Conservation (phyloP, 2,329 filamentous ascomycete species). For the Colletotrichum aenigma region DNA sequence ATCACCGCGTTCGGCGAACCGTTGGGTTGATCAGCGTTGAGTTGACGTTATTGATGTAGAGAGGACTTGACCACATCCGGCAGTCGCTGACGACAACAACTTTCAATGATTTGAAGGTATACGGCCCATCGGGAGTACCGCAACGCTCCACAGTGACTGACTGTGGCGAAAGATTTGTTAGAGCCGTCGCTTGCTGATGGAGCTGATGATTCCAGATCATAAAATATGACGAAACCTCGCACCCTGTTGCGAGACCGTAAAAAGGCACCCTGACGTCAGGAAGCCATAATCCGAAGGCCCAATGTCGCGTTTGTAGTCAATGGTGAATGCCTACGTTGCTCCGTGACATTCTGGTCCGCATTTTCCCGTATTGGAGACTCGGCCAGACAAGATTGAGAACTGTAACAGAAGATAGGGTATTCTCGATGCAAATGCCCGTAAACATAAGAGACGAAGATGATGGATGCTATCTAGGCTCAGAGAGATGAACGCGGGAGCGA, state of each 20-base stretch:
- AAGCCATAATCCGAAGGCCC: neutral
- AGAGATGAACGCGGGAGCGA: neutral
- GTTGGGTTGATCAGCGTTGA: neutral
- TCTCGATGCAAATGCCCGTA: neutral
- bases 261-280: neutral
- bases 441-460: neutral
- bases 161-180: neutral
- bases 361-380: neutral
- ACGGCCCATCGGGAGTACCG: neutral
- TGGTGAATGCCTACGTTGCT: neutral
- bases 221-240: neutral
- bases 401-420: neutral
- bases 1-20: neutral
- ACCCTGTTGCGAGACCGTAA: neutral
- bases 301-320: neutral
- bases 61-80: neutral
- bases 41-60: neutral
- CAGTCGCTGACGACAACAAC: neutral
- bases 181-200: neutral
- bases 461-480: rapidly evolving
- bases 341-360: neutral
- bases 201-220: neutral
- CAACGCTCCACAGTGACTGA: neutral
- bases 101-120: neutral
- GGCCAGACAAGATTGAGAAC: rapidly evolving